phyloP scores from a whole-genome alignment of 768 basidiomycete species.

The Podaxis sp. region DNA sequence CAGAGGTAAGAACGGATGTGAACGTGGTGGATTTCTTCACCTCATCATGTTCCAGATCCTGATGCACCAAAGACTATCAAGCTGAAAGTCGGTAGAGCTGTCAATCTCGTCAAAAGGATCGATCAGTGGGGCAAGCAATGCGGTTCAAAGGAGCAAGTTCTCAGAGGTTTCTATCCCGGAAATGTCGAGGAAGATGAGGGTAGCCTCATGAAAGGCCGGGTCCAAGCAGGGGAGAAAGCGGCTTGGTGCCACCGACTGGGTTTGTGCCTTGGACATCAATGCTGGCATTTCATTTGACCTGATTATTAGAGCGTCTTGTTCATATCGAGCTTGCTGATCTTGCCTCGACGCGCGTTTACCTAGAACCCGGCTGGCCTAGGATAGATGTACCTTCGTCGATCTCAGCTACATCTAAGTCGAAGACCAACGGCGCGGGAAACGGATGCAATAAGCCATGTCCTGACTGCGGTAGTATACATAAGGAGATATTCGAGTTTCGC shows the following conservation, averaged over 20 bases:
- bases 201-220: constrained; percentile 61
- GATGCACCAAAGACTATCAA: constrained; percentile 36
- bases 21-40: not conserved
- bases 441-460: constrained; percentile 27
- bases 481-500: constrained; percentile 76
- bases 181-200: constrained; percentile 30
- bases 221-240: constrained; percentile 57
- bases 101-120: constrained; percentile 67
- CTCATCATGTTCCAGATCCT: not conserved
- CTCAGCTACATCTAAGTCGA: constrained; percentile 16
- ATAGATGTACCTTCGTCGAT: constrained; percentile 18
- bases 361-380: constrained; percentile 45
- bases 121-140: constrained; percentile 84
- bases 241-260: constrained; percentile 67
- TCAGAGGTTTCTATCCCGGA: constrained; percentile 73
- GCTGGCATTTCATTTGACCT: not conserved
- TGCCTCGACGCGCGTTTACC: constrained; percentile 51
- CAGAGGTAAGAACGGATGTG: constrained; percentile 39
- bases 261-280: constrained; percentile 10
- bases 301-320: constrained; percentile 56
- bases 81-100: constrained; percentile 77
- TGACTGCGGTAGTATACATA: constrained; percentile 53
- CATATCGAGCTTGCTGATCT: constrained; percentile 80
- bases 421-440: constrained; percentile 12
- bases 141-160: constrained; percentile 66